phyloP scores from a whole-genome alignment of 768 basidiomycete genomes.

The Phaeotremella skinneri region DNA sequence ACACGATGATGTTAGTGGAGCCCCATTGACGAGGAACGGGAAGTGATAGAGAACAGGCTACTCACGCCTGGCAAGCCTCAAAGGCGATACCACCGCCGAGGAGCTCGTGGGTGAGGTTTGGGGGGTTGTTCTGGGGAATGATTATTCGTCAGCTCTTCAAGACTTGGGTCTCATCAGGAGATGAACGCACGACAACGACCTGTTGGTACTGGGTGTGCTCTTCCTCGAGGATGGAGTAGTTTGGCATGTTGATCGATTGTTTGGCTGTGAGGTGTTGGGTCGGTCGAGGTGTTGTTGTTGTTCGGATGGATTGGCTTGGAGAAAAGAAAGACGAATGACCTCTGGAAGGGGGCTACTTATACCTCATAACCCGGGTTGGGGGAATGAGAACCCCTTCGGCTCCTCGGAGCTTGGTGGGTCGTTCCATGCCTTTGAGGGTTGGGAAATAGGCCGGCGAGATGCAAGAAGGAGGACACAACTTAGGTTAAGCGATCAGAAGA shows the following conservation, averaged over 20 bases:
- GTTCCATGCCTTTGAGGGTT: no score
- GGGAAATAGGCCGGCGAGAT: no score
- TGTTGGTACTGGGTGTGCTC: not conserved
- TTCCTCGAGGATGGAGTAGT: not conserved
- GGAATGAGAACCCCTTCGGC: no score
- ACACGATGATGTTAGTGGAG: no score
- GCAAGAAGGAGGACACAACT: no score
- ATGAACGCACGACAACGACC: not conserved
- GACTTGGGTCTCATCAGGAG: not conserved
- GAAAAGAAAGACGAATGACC: not conserved
- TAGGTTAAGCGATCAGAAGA: no score
- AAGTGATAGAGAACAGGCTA: not conserved
- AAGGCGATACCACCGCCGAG: not conserved
- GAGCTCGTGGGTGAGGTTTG: not conserved
- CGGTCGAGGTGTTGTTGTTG: not conserved
- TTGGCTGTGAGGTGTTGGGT: not conserved
- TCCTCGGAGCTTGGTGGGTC: no score
- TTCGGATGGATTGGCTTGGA: not conserved
- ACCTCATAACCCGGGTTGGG: not conserved
- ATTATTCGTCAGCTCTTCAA: not conserved
- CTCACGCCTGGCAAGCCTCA: not conserved
- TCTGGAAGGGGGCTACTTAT: slow-evolving; percentile 1
- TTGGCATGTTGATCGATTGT: not conserved
- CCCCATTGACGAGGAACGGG: not conserved
- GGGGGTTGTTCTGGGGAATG: not conserved